A percentile compares a stretch with the other conserved stretches of the same genome.
These are phyloP conservation scores for Lolium perenne DNA, from an alignment of 176 grass and related monocot species.

Conservation along the genomic window DNA sequence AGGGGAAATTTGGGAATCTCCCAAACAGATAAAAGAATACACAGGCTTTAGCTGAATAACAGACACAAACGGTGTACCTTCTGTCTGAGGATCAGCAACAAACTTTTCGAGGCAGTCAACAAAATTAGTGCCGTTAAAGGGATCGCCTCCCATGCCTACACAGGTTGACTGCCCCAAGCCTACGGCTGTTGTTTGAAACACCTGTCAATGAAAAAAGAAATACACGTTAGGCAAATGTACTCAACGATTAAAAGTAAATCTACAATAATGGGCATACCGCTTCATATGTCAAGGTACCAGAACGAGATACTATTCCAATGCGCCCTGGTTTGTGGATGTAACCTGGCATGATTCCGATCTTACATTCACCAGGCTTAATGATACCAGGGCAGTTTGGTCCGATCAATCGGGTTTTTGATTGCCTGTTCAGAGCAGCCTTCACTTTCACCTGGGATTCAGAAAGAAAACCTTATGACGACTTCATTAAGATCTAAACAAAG, in stretches of 20 bases:
- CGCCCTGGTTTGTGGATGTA: conserved; percentile 97
- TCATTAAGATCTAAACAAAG: conserved; percentile 10
- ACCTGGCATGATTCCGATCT: conserved; percentile 99
- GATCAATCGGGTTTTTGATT: conserved; percentile 94
- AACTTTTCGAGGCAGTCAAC: conserved; percentile 96
- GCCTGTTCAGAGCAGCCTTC: conserved; percentile 91
- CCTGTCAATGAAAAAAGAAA: conserved; percentile 58
- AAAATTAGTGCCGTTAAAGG: conserved; percentile 98
- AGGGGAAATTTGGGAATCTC: background rate
- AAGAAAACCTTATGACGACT: conserved; percentile 24
- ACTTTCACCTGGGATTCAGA: conserved; percentile 76
- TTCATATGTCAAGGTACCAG: conserved; percentile 99
- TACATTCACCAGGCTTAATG: conserved; percentile 99
- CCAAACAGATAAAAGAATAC: background rate
- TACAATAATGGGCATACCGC: conserved; percentile 60
- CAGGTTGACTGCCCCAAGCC: conserved; percentile 97
- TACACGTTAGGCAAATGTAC: conserved; percentile 11
- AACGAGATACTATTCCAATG: conserved; percentile 94
- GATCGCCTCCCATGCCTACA: conserved; percentile 97
- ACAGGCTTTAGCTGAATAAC: background rate
- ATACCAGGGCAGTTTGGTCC: conserved; percentile 98
- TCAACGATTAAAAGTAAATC: conserved; percentile 13
- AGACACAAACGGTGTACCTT: conserved; percentile 63
- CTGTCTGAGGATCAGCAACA: conserved; percentile 96
- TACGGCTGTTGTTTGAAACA: conserved; percentile 96